Evolutionary conservation across 768 basidiomycete genomes (phyloP).

Genomic region (Rhodotorula sphaerocarpa): DNA sequence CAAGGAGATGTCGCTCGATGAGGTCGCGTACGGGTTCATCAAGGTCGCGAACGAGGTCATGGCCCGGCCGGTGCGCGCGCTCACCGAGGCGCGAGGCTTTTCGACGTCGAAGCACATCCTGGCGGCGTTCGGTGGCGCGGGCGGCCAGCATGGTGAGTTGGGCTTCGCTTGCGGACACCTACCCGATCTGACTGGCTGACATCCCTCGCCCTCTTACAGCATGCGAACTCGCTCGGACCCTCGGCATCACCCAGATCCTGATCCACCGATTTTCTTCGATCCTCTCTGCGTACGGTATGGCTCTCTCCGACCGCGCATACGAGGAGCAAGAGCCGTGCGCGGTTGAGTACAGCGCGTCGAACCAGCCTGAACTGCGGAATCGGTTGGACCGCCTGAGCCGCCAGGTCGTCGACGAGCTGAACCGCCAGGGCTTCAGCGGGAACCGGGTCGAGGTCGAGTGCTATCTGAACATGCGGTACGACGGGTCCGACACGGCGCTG

Average conservation of each 20-base stretch:
- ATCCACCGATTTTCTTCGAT: constrained; percentile 89
- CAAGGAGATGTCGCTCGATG: constrained; percentile 59
- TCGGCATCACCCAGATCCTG: constrained; percentile 79
- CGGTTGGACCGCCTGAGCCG: constrained; percentile 63
- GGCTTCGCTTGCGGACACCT: neutral
- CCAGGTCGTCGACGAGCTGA: constrained; percentile 60
- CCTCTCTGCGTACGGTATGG: constrained; percentile 72
- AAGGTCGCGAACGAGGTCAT: constrained; percentile 96
- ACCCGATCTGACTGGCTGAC: constrained; percentile 69
- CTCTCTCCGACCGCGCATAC: constrained; percentile 52
- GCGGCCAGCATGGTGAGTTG: constrained; percentile 39
- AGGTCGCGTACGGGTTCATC: constrained; percentile 87
- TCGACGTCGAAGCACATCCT: constrained; percentile 59
- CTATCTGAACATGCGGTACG: constrained; percentile 53
- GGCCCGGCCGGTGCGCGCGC: constrained; percentile 80
- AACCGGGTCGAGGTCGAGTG: constrained; percentile 66
- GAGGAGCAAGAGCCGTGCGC: constrained; percentile 88
- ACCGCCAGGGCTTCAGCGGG: constrained; percentile 69
- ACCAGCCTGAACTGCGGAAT: constrained; percentile 51
- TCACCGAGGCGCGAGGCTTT: constrained; percentile 83
- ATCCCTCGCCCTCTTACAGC: constrained; percentile 44
- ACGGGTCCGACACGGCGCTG: constrained; percentile 83
- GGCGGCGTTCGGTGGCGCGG: constrained; percentile 44
- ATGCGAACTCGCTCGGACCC: constrained; percentile 75
- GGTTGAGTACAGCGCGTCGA: constrained; percentile 60